Evolutionary conservation across 495 filamentous ascomycete species (phyloP), one percentile per base, ranked within the genome.

Genomic region (Opeltia flavorubescens): DNA sequence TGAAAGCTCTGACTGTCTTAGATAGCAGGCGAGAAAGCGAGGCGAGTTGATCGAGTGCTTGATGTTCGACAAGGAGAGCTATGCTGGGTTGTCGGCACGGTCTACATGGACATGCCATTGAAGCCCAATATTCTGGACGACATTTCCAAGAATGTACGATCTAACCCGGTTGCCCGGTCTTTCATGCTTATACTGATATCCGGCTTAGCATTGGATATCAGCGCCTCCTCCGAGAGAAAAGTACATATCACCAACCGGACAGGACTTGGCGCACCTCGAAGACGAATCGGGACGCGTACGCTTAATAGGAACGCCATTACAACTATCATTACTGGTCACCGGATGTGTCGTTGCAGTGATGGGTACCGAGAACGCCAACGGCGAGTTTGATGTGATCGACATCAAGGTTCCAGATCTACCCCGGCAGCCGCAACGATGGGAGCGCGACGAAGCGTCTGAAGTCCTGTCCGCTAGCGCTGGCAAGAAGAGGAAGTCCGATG

Each of bases 51-150:
- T 17, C 68, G 89, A 51, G 93, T 95, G 29, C 72, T 99, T 8
- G 89, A 95, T 68, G 93, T 99, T 12, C 77, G 91, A 55, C 93
- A 95, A 62, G 91, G 91, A 44, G 80, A 95, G 63, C 66, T 96
- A 23, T 95, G 93, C 63, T 99, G 89, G 89, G 83, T 99, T 39
- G 70, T 76, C 0, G 93, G 93, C 7, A 99, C 93, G 0, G 77
- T 95, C 25, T 99, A 91, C 51, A 93, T 95, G 81, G 89, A 95
- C 49, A 86, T 96, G 86, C 80, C 84, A 13, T 60, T 95, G 55
- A 99, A 99, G 62, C 93, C 93, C 0, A 95, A 95, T 57, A 88
- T 99, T 65, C 68, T 99, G 27, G 89, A 95, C 21, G 93, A 99
- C 54, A 77, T 99, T 26, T 80, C 82, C 4, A 94, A 93, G 64